Base-by-base conservation (phyloP, 768 basidiomycete species). In the Mycena epipterygia region DNA sequence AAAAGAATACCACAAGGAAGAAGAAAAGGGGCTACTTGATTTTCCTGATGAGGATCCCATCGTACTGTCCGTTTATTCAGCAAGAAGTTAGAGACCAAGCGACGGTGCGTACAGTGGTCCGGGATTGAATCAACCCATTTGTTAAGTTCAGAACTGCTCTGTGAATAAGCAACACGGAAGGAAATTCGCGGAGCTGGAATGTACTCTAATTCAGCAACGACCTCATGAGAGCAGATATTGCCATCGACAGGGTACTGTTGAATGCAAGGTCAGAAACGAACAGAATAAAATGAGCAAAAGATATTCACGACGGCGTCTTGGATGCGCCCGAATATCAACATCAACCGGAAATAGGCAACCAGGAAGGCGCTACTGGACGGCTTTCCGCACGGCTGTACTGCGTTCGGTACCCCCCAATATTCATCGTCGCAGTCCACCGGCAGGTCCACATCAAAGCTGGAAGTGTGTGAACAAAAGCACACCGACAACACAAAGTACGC, bases 381-480 rank as follows among this genome's bases (percentile, higher is more conserved):
- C 69, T 79, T 82, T 14, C 76, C 80, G 5, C 77, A 66, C 1
- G 89, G 88, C 72, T 89, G 88, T 59, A 82, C 80, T 74, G 86
- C 87, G n/a, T 82, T 80, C 63, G 66, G 78, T 16, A 68, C 77
- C 21, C 81, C 78, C 87, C 88, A 89, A 65, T 84, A 87, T 58
- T 85, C 84, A 65, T 86, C 84, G 21, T 71, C 70, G 30, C 49
- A 62, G 33, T 7, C 41, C 14, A 53, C n/a, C 2, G 70, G 70
- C 6, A 67, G 46, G 29, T 66, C 59, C 9, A 67, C 7, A 12
- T 67, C 70, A 16, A 67, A n/a, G 41, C 70, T 71, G 49, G 7
- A 30, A 16, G 11, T 3, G 2, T 19, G 5, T 13, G 12, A 55
- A 37, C 23, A 9, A 17, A 21, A 19, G 27, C 13, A 33, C 39